Base-by-base conservation (phyloP, 179 eudicot species). In the Amaranthus tricolor region DNA sequence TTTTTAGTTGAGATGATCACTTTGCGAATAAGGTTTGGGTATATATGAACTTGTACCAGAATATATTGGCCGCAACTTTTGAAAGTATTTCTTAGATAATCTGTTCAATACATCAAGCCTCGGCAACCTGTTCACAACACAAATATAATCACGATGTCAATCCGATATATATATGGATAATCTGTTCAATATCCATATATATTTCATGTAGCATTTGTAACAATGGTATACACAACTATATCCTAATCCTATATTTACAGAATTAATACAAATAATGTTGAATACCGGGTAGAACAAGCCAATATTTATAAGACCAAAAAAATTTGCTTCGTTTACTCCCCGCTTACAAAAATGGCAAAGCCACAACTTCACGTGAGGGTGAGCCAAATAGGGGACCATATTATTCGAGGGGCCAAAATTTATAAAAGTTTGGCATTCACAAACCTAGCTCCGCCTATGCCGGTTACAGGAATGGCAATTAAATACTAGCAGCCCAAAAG, bases 71-170 rank as follows among this genome's bases (percentile, higher is more conserved):
- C 80, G 60, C 71, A 55, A 12, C 55, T 21, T 20, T 55, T 14
- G 58, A 56, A 12, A 53, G 51, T 53, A 20, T 48, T 52, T 75
- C 43, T 31, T n/a, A 15, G 49, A 43, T 53, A 10, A 14, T 16
- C 70, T 8, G 64, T 10, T 62, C 20, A 54, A 24, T 67, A 13
- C 31, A 2, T 51, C 53, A 21, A 70, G 50, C 62, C 57, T 77
- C 80, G 2, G 70, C 79, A 62, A 54, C 80, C 80, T 77, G 80
- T 60, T 16, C 56, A 69, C n/a, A 52, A 14, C 65, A 31, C 56
- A 71, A 62, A 54, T 47, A 62, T 55, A 24, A 50, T 44, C 14
- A 21, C 48, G 21, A 14, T 54, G 71, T 45, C 66, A 51, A 54
- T 24, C 49, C 62, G 49, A 62, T 12, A 4, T 14, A 40, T 51